Evolutionary conservation across 495 filamentous ascomycete genomes (phyloP).

Genomic region (Letharia lupina): DNA sequence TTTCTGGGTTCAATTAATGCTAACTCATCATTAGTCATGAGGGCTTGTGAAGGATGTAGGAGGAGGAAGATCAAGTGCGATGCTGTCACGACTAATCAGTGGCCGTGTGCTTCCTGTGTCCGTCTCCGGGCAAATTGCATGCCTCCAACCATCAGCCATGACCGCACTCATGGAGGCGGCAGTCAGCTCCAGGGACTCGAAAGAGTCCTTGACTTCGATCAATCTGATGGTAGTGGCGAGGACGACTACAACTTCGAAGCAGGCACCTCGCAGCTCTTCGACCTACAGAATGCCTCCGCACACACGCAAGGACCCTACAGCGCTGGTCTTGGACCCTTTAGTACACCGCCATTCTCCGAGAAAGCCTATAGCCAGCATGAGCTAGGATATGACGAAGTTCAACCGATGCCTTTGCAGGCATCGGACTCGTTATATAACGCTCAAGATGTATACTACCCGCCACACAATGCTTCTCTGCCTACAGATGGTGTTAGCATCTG

Average conservation of each 20-base stretch:
- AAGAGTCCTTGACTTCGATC: slow-evolving; percentile 33
- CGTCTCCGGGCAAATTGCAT: slow-evolving; percentile 89
- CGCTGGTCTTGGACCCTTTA: slow-evolving; percentile 27
- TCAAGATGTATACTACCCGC: slow-evolving; percentile 15
- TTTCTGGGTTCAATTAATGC: background rate
- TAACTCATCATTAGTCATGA: slow-evolving; percentile 65
- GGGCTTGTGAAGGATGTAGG: slow-evolving; percentile 93
- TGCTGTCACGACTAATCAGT: slow-evolving; percentile 94
- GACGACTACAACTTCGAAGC: slow-evolving; percentile 48
- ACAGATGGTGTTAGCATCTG: slow-evolving; percentile 11
- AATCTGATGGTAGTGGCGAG: slow-evolving; percentile 40
- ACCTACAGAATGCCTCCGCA: slow-evolving; percentile 20
- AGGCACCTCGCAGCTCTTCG: slow-evolving; percentile 24
- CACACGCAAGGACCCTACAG: slow-evolving; percentile 28
- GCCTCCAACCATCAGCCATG: slow-evolving; percentile 80
- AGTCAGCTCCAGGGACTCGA: slow-evolving; percentile 25
- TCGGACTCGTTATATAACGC: slow-evolving; percentile 15
- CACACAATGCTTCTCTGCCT: slow-evolving; percentile 7
- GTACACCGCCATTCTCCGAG: slow-evolving; percentile 29
- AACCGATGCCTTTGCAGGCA: slow-evolving; percentile 19
- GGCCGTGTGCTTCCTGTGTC: slow-evolving; percentile 93
- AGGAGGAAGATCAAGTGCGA: slow-evolving; percentile 85
- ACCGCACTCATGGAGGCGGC: slow-evolving; percentile 40
- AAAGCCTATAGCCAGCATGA: slow-evolving; percentile 26
- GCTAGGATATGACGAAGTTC: slow-evolving; percentile 24